These are phyloP conservation scores for Epichloe coenophiala DNA, from an alignment of 2,329 filamentous ascomycete genomes.

Conservation along the genomic window DNA sequence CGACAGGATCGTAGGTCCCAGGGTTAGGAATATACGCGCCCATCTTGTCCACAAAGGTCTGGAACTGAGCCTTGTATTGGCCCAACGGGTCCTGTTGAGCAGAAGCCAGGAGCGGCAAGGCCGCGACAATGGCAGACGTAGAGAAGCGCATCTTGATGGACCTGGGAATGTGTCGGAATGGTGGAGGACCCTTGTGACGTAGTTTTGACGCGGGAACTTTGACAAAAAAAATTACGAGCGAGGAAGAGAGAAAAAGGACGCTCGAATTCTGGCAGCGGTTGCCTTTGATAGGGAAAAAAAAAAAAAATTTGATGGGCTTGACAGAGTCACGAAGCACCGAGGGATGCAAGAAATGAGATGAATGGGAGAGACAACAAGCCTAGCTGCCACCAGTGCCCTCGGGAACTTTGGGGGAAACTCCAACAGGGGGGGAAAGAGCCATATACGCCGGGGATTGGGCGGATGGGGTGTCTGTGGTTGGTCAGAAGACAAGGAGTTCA, in stretches of 20 bases:
- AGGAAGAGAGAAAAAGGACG: neutral
- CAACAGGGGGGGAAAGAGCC: neutral
- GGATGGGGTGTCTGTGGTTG: neutral
- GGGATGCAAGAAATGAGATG: neutral
- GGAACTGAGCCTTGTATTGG: slow-evolving; percentile 50
- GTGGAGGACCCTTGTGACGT: neutral
- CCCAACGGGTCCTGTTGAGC: slow-evolving; percentile 38
- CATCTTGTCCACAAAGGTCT: slow-evolving; percentile 49
- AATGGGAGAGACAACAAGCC: neutral
- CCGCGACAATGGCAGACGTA: slow-evolving; percentile 32
- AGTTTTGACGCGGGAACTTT: neutral
- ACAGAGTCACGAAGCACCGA: neutral
- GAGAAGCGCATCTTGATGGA: slow-evolving; percentile 43
- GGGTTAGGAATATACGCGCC: slow-evolving; percentile 37
- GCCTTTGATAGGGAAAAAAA: neutral
- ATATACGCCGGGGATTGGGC: neutral
- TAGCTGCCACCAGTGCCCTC: too few relatives aligned
- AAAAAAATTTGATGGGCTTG: neutral
- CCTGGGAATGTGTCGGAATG: neutral
- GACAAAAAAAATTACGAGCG: neutral
- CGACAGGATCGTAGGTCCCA: slow-evolving; percentile 26
- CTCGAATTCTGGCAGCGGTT: neutral
- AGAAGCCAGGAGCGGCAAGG: slow-evolving; percentile 41
- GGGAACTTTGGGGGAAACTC: neutral
- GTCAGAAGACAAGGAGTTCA: neutral